These are phyloP conservation scores for Pythium brassicae DNA, from an alignment of 352 stramenopile species.

Conservation along the genomic window DNA sequence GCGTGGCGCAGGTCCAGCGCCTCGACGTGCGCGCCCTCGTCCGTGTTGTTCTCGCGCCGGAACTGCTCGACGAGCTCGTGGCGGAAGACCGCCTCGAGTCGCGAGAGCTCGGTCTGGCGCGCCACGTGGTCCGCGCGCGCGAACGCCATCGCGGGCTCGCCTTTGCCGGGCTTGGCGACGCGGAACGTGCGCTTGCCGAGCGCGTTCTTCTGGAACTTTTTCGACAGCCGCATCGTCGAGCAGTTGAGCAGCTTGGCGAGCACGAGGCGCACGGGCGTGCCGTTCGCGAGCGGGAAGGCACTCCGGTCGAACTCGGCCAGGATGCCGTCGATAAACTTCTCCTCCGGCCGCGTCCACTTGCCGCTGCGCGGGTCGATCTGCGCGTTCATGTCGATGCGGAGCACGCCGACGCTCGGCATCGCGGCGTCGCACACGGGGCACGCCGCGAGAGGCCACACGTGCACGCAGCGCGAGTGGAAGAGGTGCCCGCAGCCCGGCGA, in stretches of 20 bases:
- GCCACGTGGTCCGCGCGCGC: constrained; percentile 55
- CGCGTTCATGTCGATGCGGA: constrained; percentile 70
- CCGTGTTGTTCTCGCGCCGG: constrained; percentile 79
- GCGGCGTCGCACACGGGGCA: constrained; percentile 62
- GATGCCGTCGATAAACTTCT: constrained; percentile 85
- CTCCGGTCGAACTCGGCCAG: constrained; percentile 78
- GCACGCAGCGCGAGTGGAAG: constrained; percentile 85
- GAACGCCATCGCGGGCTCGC: constrained; percentile 65
- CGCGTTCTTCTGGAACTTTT: constrained; percentile 89
- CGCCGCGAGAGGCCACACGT: constrained; percentile 63
- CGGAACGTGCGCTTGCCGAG: constrained; percentile 84
- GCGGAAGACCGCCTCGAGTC: constrained; percentile 66
- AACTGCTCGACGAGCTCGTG: constrained; percentile 82
- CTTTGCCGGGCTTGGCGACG: constrained; percentile 62
- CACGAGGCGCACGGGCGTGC: constrained; percentile 78
- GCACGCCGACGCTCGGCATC: constrained; percentile 56
- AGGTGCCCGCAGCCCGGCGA: constrained; percentile 64
- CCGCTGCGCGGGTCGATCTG: constrained; percentile 65
- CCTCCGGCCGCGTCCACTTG: constrained; percentile 82
- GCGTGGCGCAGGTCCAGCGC: constrained; percentile 65
- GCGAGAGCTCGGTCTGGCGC: constrained; percentile 70
- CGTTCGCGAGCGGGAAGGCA: constrained; percentile 71
- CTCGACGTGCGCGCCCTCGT: constrained; percentile 69
- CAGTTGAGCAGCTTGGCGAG: constrained; percentile 86
- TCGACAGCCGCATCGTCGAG: constrained; percentile 85